A percentile compares a stretch with the other conserved stretches of the same genome.
phyloP scores from a whole-genome alignment of 208 protist genomes.

The Trypanosomatidae sp. region DNA sequence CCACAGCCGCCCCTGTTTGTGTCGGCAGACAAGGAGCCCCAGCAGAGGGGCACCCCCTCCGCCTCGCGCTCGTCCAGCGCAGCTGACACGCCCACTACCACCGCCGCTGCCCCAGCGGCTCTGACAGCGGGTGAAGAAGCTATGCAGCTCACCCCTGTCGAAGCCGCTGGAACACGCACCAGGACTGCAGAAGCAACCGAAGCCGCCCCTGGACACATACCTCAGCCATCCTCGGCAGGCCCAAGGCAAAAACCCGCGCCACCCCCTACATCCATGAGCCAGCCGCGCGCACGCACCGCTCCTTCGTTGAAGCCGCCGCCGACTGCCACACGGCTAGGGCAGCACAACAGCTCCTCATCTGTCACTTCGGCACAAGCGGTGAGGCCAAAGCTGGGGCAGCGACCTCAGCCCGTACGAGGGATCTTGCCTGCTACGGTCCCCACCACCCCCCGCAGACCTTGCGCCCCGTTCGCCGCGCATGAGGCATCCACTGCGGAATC shows the following conservation, averaged over 20 bases:
- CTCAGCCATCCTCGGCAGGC: not conserved
- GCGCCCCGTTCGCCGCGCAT: not conserved
- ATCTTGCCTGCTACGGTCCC: not conserved
- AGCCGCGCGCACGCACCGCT: not conserved
- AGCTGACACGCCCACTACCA: not conserved
- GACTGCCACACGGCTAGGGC: not conserved
- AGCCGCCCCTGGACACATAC: not conserved
- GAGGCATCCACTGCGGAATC: slow-evolving; percentile 11
- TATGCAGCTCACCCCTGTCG: not conserved
- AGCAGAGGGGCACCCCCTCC: not conserved
- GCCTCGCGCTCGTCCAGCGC: not conserved
- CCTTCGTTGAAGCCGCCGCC: not conserved
- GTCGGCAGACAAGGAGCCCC: not conserved
- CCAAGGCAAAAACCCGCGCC: not conserved
- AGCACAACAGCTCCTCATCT: not conserved
- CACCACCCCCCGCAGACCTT: not conserved
- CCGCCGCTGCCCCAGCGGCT: slow-evolving; percentile 1
- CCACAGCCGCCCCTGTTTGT: not conserved
- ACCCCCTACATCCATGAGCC: not conserved
- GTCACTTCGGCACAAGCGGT: not conserved
- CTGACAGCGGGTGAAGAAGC: not conserved
- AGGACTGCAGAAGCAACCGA: not conserved
- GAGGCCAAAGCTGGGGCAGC: not conserved
- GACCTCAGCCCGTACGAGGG: not conserved
- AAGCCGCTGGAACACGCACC: not conserved